These are phyloP conservation scores for Termitomyces sp. DNA, from an alignment of 768 basidiomycete species.

Conservation along the genomic window DNA sequence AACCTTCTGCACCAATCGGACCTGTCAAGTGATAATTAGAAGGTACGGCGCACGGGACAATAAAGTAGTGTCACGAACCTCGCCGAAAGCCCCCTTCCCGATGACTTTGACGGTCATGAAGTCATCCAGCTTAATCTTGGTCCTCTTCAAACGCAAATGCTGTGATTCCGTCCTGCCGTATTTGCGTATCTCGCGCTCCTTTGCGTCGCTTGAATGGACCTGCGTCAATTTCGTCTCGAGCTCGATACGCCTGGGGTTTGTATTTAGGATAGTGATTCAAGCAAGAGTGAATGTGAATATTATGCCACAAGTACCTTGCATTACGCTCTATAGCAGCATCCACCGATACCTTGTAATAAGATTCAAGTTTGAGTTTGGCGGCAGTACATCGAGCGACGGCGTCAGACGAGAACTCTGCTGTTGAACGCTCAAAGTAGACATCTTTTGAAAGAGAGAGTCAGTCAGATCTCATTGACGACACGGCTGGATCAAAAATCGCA, in stretches of 20 bases:
- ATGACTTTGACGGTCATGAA: constrained; percentile 98
- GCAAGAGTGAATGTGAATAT: not conserved
- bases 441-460: constrained; percentile 47
- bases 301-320: constrained; percentile 65
- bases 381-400: constrained; percentile 87
- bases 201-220: constrained; percentile 69
- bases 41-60: not conserved
- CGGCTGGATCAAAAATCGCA: constrained; percentile 17
- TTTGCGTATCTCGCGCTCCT: constrained; percentile 82
- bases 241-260: constrained; percentile 66
- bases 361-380: constrained; percentile 94
- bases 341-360: constrained; percentile 97
- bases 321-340: constrained; percentile 96
- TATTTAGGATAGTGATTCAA: not conserved
- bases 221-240: constrained; percentile 82
- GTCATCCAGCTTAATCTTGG: constrained; percentile 88
- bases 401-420: constrained; percentile 75
- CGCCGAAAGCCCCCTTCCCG: constrained; percentile 97
- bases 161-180: constrained; percentile 85
- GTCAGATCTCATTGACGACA: constrained; percentile 3
- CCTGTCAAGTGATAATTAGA: constrained; percentile 35
- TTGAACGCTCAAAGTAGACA: constrained; percentile 92
- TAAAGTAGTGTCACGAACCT: constrained; percentile 43
- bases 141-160: constrained; percentile 87
- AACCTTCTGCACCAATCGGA: constrained; percentile 92